Percentiles rank a stretch among this genome's conserved stretches.
These are phyloP conservation scores for Mucor plumbeus DNA, from an alignment of 371 early-diverging fungal genomes.

Conservation along the genomic window DNA sequence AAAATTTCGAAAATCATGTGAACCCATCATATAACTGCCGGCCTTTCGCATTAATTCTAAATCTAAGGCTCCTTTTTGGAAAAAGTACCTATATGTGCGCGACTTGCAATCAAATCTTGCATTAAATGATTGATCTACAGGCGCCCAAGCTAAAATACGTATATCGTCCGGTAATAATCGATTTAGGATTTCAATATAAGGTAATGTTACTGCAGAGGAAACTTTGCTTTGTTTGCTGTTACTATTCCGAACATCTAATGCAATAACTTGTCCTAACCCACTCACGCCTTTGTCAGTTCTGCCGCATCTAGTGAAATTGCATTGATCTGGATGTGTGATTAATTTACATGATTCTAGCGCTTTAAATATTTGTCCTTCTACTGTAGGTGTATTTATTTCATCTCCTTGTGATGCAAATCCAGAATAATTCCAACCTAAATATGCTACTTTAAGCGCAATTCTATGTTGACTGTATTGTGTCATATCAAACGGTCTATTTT, in stretches of 20 bases:
- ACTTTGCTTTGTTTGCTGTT: slow-evolving; percentile 10
- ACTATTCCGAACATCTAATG: slow-evolving; percentile 77
- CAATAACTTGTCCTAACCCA: slow-evolving; percentile 90
- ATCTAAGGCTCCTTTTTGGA: slow-evolving; percentile 63
- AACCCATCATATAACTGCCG: slow-evolving; percentile 71
- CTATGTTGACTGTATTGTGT: slow-evolving; percentile 73
- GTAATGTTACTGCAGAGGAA: slow-evolving; percentile 42
- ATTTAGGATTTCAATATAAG: slow-evolving; percentile 88
- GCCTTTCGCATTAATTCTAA: slow-evolving; percentile 82
- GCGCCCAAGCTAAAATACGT: slow-evolving; percentile 91
- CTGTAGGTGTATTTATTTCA: slow-evolving; percentile 63
- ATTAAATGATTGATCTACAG: slow-evolving; percentile 75
- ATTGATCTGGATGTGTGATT: slow-evolving; percentile 60
- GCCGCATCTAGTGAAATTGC: slow-evolving; percentile 85
- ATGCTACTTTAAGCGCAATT: slow-evolving; percentile 89
- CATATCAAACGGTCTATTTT: slow-evolving; percentile 74
- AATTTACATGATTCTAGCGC: slow-evolving; percentile 78
- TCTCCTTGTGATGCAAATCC: slow-evolving; percentile 82
- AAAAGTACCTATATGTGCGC: slow-evolving; percentile 94
- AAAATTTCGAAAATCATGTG: slow-evolving; percentile 94
- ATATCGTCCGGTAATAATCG: slow-evolving; percentile 87
- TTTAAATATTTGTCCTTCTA: slow-evolving; percentile 84
- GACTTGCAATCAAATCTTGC: slow-evolving; percentile 90
- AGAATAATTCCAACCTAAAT: slow-evolving; percentile 91
- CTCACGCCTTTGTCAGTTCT: slow-evolving; percentile 97